Base-by-base conservation (phyloP, 192 early-diverging fungal genomes). In the Oehlia diaphana region DNA sequence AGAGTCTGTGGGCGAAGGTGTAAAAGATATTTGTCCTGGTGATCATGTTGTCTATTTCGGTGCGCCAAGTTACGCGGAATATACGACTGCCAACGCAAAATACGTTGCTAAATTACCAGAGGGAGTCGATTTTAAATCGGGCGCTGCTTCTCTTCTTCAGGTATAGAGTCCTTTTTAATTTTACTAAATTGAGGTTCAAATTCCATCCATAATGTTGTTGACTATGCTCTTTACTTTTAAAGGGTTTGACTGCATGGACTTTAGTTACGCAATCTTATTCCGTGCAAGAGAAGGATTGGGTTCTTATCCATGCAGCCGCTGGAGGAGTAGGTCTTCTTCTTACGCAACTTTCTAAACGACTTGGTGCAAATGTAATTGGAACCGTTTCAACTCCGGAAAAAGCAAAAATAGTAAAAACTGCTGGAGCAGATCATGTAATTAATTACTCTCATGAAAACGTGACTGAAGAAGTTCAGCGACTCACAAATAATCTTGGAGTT, bases 261-360 rank as follows among this genome's bases (percentile, higher is more conserved):
- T 86, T 97, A 80, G 89, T 92, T 8, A 88, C 87, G 2, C 84
- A 93, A 35, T 89, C 89, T 13, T 95, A 96, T 80, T 74, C 80
- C 35, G 95, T 97, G 49, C 85, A 92, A 81, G 85, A 85, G 47
- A 85, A 90, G 44, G 94, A 97, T 82, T 93, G 87, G 83, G 90
- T 98, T 68, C 84, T 98, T 42, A 88, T 98, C 39, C 93, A 96
- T 74, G 96, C 97, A 4, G 95, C 94, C 4, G 97, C 96, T 19
- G 96, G 97, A 13, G 97, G 96, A 47, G 93, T 94, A 37, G 97
- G 97, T 6, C 85, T 89, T 16, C 82, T 96, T 23, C 84, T 97
- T 39, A 89, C 92, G 35, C 96, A 97, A 83, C 66, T 97, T 69
- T 87, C 87, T 81, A 92, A 92, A 78, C 78, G 88, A 10, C 74